These are phyloP conservation scores for Exophiala sp. DNA, from an alignment of 2,329 filamentous ascomycete genomes.

Conservation along the genomic window DNA sequence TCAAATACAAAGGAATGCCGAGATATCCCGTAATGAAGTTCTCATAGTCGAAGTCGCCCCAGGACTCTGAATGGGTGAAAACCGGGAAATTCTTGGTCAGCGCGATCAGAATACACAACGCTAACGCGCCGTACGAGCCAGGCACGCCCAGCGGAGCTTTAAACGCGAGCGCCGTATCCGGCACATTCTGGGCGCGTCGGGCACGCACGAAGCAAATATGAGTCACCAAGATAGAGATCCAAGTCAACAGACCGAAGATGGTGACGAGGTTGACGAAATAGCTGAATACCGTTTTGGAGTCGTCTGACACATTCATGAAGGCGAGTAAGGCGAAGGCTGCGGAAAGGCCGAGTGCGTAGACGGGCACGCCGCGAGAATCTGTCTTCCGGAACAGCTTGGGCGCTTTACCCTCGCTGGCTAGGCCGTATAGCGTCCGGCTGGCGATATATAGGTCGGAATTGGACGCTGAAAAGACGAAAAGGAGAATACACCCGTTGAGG, in stretches of 20 bases:
- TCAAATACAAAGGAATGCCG: slow-evolving; percentile 68
- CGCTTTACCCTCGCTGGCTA: slow-evolving; percentile 65
- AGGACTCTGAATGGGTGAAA: slow-evolving; percentile 49
- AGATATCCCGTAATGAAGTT: slow-evolving; percentile 72
- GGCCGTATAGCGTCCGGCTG: slow-evolving; percentile 57
- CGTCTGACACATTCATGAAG: slow-evolving; percentile 59
- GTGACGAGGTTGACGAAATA: slow-evolving; percentile 65
- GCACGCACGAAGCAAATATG: slow-evolving; percentile 63
- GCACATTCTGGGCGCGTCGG: slow-evolving; percentile 55
- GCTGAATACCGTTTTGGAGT: slow-evolving; percentile 53
- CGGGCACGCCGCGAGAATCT: slow-evolving; percentile 64
- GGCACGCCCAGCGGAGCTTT: slow-evolving; percentile 64
- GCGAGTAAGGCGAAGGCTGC: slow-evolving; percentile 60
- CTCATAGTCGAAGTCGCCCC: slow-evolving; percentile 62
- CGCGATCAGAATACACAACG: slow-evolving; percentile 66
- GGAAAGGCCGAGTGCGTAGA: slow-evolving; percentile 58
- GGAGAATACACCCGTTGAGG: slow-evolving; percentile 53
- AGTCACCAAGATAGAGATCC: slow-evolving; percentile 62
- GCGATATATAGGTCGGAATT: slow-evolving; percentile 54
- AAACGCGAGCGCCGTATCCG: slow-evolving; percentile 54
- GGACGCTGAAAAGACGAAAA: slow-evolving; percentile 52
- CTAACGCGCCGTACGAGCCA: slow-evolving; percentile 62
- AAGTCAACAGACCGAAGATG: slow-evolving; percentile 59
- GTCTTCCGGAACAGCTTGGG: slow-evolving; percentile 66
- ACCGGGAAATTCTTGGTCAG: slow-evolving; percentile 78